These are phyloP conservation scores for Auricularia sp. DNA, from an alignment of 768 basidiomycete species.

Conservation along the genomic window DNA sequence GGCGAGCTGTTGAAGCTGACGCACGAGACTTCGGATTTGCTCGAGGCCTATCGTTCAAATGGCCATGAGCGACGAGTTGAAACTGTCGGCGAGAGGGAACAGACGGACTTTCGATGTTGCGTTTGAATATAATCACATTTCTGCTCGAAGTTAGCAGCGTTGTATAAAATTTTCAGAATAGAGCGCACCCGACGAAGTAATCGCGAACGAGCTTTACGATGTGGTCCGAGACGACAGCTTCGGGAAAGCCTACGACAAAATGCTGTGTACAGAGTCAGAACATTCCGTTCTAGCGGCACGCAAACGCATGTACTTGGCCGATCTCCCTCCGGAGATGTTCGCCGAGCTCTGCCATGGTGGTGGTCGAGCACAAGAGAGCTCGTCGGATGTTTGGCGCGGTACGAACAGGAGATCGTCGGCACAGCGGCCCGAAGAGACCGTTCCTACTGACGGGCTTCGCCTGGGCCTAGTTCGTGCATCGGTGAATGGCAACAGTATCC, in stretches of 20 bases:
- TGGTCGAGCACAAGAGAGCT: too few species aligned
- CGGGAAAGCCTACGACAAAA: slow-evolving; percentile 64
- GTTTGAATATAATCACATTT: slow-evolving; percentile 44
- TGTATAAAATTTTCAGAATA: not conserved
- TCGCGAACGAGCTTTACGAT: slow-evolving; percentile 46
- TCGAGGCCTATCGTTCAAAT: slow-evolving; percentile 29
- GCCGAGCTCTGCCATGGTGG: too few species aligned
- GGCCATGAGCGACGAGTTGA: not conserved
- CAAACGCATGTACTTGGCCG: slow-evolving; percentile 28
- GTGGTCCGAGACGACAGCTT: slow-evolving; percentile 39
- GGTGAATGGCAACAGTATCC: too few species aligned
- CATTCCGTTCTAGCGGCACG: not conserved
- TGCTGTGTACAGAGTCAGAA: slow-evolving; percentile 32
- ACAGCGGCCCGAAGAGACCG: too few species aligned
- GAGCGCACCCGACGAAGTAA: slow-evolving; percentile 45
- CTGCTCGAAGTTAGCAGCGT: slow-evolving; percentile 21
- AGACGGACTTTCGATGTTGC: slow-evolving; percentile 47
- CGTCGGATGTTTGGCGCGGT: too few species aligned
- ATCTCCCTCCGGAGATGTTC: slow-evolving; percentile 23
- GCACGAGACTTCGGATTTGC: slow-evolving; percentile 40
- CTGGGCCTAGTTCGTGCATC: too few species aligned
- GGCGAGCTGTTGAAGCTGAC: slow-evolving; percentile 43
- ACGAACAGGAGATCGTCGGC: too few species aligned
- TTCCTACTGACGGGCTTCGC: too few species aligned
- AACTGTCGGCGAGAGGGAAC: not conserved